phyloP scores from a whole-genome alignment of 2,329 filamentous ascomycete species.

The Aspergillus luchuensis region DNA sequence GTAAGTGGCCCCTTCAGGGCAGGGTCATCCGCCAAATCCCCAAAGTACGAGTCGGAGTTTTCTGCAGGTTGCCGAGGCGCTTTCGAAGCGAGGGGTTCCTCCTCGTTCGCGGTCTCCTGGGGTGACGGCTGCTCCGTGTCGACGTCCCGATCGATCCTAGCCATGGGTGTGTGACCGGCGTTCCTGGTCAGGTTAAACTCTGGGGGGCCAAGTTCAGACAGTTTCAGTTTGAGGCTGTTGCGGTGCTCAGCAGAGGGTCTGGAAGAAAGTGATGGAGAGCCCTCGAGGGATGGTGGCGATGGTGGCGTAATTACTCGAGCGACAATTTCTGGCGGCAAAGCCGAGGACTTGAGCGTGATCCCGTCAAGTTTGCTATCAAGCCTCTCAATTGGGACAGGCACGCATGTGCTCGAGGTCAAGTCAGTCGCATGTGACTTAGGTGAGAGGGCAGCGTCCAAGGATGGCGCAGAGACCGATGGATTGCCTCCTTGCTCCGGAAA shows the following conservation, averaged over 20 bases:
- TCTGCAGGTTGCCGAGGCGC: conserved; percentile 41
- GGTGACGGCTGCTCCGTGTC: conserved; percentile 33
- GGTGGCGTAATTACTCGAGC: conserved; percentile 48
- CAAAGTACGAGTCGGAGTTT: conserved; percentile 45
- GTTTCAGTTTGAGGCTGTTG: conserved; percentile 37
- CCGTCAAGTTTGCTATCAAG: conserved; percentile 50
- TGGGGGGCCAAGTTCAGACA: conserved; percentile 41
- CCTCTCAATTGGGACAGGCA: conserved; percentile 50
- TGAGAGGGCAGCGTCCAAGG: conserved; percentile 45
- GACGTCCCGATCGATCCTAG: conserved; percentile 39
- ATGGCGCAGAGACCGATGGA: conserved; percentile 27
- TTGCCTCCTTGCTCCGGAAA: conserved; percentile 35
- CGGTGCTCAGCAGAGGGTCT: conserved; percentile 29
- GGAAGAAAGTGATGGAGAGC: conserved; percentile 29
- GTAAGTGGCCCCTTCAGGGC: conserved; percentile 47
- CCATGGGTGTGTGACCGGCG: conserved; percentile 51
- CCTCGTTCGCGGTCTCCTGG: conserved; percentile 23
- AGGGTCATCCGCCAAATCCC: conserved; percentile 45
- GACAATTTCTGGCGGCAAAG: conserved; percentile 45
- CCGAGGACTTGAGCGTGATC: conserved; percentile 51
- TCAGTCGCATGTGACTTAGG: conserved; percentile 39
- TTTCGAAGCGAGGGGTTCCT: conserved; percentile 38
- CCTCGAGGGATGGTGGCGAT: conserved; percentile 33
- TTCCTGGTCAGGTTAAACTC: conserved; percentile 44
- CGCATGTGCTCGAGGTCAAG: conserved; percentile 30